Evolutionary conservation across 129 eudicot species (phyloP).

Genomic region (Pseudognaphalium luteoalbum): DNA sequence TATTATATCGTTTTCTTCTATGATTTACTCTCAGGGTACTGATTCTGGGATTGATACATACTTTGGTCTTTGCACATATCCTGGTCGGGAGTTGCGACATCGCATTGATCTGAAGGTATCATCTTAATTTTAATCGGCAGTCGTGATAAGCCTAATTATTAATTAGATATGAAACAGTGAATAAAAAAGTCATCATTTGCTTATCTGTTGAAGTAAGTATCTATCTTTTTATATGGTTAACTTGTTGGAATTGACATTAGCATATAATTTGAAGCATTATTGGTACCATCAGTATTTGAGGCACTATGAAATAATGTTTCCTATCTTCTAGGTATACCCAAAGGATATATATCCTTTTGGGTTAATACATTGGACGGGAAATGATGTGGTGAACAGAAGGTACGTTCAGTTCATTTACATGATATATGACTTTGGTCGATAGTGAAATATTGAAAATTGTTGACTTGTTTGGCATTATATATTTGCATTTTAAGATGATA

Average conservation of each 20-base stretch:
- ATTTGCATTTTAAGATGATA: background rate
- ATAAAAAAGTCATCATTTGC: background rate
- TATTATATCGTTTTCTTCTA: background rate
- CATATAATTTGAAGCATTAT: background rate
- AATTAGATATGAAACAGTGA: background rate
- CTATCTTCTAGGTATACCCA: slow-evolving; percentile 72
- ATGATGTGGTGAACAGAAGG: slow-evolving; percentile 94
- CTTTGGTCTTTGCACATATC: slow-evolving; percentile 97
- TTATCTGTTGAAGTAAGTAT: background rate
- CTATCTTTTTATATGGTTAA: background rate
- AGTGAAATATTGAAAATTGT: background rate
- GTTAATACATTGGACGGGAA: slow-evolving; percentile 91
- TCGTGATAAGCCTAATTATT: background rate
- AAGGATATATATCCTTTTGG: slow-evolving; percentile 90
- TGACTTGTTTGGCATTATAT: background rate
- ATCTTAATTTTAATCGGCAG: background rate
- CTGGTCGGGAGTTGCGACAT: slow-evolving; percentile 88
- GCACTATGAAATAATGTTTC: background rate
- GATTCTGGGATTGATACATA: slow-evolving; percentile 93
- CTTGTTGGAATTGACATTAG: background rate
- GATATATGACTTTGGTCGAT: slow-evolving; percentile 4
- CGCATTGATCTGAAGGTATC: slow-evolving; percentile 92
- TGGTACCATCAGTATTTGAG: background rate
- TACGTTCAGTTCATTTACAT: slow-evolving; percentile 19
- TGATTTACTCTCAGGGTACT: slow-evolving; percentile 58